Evolutionary conservation across 2,329 filamentous ascomycete species (phyloP).

Genomic region (Apiospora phragmitis): DNA sequence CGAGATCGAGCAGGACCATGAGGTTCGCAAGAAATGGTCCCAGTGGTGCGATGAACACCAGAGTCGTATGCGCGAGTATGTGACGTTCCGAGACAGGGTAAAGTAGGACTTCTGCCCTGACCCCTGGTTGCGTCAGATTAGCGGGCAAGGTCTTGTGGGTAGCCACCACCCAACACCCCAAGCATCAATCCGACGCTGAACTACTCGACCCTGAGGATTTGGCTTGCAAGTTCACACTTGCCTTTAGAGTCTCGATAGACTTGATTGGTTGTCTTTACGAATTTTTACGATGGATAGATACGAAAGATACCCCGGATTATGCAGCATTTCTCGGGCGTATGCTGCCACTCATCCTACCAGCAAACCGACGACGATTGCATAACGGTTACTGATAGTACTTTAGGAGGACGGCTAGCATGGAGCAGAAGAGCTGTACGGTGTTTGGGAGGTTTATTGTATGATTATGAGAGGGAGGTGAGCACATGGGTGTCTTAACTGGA

Average conservation of each 20-base stretch:
- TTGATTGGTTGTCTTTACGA: slow-evolving; percentile 1
- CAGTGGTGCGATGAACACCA: slow-evolving; percentile 61
- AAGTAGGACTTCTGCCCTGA: slow-evolving; percentile 26
- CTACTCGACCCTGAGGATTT: neutral
- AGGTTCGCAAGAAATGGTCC: slow-evolving; percentile 61
- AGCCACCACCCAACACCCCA: neutral
- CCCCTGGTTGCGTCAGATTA: neutral
- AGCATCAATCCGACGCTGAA: slow-evolving; percentile 6
- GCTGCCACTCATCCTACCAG: neutral
- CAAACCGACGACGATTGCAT: neutral
- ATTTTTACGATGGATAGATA: slow-evolving; percentile 4
- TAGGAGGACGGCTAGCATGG: neutral
- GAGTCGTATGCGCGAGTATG: slow-evolving; percentile 57
- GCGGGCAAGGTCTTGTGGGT: slow-evolving; percentile 8
- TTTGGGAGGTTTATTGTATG: slow-evolving; percentile 4
- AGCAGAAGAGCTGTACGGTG: neutral
- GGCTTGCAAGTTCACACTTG: neutral
- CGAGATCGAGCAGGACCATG: slow-evolving; percentile 64
- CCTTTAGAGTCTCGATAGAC: neutral
- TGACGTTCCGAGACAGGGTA: slow-evolving; percentile 46
- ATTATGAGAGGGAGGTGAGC: neutral
- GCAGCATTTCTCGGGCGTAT: neutral
- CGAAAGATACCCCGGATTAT: slow-evolving; percentile 1
- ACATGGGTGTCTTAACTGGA: neutral
- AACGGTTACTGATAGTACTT: neutral